These are phyloP conservation scores for Backusella mclennaniae DNA, from an alignment of 192 early-diverging fungal genomes.

Conservation along the genomic window DNA sequence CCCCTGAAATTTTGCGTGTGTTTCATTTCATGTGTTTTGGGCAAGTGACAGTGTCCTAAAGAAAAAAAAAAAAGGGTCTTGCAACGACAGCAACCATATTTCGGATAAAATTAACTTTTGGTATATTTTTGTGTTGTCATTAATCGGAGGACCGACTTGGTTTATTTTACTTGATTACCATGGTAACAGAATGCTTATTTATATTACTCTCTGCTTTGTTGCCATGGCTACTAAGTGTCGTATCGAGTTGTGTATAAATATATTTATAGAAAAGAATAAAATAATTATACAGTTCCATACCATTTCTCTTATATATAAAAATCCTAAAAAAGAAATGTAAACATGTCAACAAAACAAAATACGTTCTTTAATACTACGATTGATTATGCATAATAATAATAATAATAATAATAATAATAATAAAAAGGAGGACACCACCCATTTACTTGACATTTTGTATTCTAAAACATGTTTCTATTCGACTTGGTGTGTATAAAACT, in stretches of 20 bases:
- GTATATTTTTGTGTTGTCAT: neutral
- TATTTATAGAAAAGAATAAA: too few species aligned
- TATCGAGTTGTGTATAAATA: too few species aligned
- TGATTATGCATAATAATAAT: neutral
- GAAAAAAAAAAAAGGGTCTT: neutral
- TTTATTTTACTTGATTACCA: neutral
- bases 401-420: neutral
- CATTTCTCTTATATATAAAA: neutral
- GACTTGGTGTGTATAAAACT: neutral
- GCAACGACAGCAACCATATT: too few species aligned
- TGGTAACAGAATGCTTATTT: neutral
- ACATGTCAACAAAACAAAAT: slow-evolving; percentile 1
- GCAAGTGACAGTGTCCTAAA: neutral
- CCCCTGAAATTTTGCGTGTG: neutral
- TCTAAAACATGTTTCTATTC: neutral
- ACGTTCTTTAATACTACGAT: neutral
- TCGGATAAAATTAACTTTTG: neutral
- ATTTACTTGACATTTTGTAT: neutral
- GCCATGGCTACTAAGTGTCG: neutral
- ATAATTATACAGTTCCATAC: neutral
- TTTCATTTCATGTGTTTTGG: neutral
- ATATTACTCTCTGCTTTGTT: neutral
- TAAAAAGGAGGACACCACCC: neutral
- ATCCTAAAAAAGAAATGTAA: neutral
- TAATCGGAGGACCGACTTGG: neutral